phyloP scores from a whole-genome alignment of 345 rosid species.

The Lepidium africanum region DNA sequence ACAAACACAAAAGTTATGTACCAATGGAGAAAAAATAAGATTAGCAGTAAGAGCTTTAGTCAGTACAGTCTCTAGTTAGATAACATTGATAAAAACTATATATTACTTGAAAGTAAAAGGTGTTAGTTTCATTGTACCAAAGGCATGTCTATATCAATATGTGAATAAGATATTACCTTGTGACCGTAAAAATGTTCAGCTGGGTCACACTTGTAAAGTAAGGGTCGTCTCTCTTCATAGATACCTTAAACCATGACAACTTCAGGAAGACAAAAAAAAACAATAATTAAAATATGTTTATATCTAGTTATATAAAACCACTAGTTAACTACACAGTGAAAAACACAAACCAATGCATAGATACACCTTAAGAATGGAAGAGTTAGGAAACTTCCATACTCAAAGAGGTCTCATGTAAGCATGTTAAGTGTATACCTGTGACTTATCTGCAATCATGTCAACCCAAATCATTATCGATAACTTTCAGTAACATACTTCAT shows the following conservation, averaged over 20 bases:
- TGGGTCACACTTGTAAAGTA: slow-evolving; percentile 94
- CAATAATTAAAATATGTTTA: not conserved
- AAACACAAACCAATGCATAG: not conserved
- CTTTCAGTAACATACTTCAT: not conserved
- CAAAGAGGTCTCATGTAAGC: slow-evolving; percentile 99
- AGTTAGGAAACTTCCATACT: slow-evolving; percentile 53
- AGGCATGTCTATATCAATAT: not conserved
- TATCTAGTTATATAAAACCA: not conserved
- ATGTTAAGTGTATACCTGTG: slow-evolving; percentile 97
- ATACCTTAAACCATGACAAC: slow-evolving; percentile 97
- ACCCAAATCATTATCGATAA: not conserved
- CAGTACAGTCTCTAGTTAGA: not conserved
- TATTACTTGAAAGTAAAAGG: not conserved
- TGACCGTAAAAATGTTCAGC: slow-evolving; percentile 98
- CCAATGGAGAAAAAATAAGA: not conserved
- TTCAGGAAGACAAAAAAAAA: slow-evolving; percentile 19
- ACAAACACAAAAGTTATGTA: not conserved
- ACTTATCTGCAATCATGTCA: slow-evolving; percentile 91
- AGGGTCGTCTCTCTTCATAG: slow-evolving; percentile 92
- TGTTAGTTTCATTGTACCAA: not conserved
- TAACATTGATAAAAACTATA: not conserved
- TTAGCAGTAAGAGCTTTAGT: not conserved
- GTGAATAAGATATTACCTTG: slow-evolving; percentile 48
- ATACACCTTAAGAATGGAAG: not conserved
- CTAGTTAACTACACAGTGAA: not conserved